Conservation (phyloP, 1,284 basidiomycete species). For the Trametes pubescens region DNA sequence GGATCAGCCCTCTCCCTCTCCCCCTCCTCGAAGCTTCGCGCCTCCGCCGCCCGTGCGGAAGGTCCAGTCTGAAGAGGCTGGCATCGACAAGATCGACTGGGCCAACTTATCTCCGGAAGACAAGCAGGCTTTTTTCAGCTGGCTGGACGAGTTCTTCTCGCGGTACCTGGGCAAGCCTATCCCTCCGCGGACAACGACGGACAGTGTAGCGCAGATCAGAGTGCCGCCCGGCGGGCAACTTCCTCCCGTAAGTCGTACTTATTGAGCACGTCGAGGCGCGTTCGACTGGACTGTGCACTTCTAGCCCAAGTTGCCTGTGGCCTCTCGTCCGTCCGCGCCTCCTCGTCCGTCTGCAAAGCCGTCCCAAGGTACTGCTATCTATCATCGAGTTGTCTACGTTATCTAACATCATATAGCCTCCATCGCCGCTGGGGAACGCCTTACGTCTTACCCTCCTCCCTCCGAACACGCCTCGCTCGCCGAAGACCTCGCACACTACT, state of each 20-base stretch:
- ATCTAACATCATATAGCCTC: neutral
- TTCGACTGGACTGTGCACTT: neutral
- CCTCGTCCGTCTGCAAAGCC: slow-evolving; percentile 1
- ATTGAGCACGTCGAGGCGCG: neutral
- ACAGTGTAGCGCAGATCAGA: slow-evolving; percentile 20
- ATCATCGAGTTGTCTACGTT: no score
- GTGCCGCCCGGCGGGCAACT: slow-evolving; percentile 19
- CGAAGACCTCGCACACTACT: slow-evolving; percentile 54
- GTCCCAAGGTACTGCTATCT: neutral
- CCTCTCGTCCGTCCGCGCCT: slow-evolving; percentile 28
- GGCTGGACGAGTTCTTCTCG: slow-evolving; percentile 82
- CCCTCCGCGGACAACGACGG: slow-evolving; percentile 13
- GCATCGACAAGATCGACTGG: slow-evolving; percentile 64
- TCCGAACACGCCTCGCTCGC: slow-evolving; percentile 43
- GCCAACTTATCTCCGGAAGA: slow-evolving; percentile 68
- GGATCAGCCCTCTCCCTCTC: slow-evolving; percentile 23
- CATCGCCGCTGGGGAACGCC: neutral
- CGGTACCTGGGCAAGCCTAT: slow-evolving; percentile 44
- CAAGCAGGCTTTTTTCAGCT: slow-evolving; percentile 75
- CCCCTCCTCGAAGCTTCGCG: slow-evolving; percentile 12
- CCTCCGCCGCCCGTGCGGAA: slow-evolving; percentile 21
- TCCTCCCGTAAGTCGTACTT: slow-evolving; percentile 18
- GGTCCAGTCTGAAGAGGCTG: slow-evolving; percentile 11
- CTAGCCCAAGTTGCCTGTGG: slow-evolving; percentile 26
- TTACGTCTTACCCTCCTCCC: slow-evolving; percentile 45